A percentile compares a stretch with the other conserved stretches of the same genome.
These are phyloP conservation scores for Salinomyces thailandicus DNA, from an alignment of 2,329 filamentous ascomycete genomes.

Conservation along the genomic window DNA sequence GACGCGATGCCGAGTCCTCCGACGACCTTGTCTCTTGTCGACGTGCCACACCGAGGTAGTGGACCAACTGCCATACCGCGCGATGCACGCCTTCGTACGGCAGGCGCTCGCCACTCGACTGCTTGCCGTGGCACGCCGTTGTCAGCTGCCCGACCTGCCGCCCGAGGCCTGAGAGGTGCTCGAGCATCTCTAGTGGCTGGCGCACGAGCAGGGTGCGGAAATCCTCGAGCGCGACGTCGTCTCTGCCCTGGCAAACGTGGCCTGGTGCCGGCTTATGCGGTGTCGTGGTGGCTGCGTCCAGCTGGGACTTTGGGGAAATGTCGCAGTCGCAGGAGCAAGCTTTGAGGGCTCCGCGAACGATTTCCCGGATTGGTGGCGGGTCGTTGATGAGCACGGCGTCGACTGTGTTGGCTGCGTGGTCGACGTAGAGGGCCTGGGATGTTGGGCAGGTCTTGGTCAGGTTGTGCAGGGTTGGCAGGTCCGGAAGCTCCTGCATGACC, in stretches of 20 bases:
- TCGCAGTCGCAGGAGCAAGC: not conserved
- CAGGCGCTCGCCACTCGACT: no score
- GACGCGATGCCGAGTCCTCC: no score
- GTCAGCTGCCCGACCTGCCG: not conserved
- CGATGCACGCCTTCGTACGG: not conserved
- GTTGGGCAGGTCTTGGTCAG: not conserved
- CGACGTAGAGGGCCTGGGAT: not conserved
- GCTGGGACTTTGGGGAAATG: no score
- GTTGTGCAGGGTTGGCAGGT: not conserved
- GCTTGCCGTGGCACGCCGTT: not conserved
- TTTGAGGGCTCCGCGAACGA: not conserved
- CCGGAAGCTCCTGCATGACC: not conserved
- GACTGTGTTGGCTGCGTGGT: not conserved
- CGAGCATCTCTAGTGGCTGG: not conserved
- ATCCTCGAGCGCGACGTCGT: not conserved
- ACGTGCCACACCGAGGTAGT: not conserved
- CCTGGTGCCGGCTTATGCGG: not conserved
- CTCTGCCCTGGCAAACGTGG: not conserved
- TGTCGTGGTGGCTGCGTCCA: not conserved
- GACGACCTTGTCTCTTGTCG: no score
- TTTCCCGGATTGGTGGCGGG: not conserved
- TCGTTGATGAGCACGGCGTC: not conserved
- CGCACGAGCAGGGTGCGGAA: not conserved
- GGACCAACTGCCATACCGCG: not conserved
- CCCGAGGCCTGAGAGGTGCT: not conserved